Evolutionary conservation across 75 land plant genomes (phyloP), one percentile per base, ranked within the genome.

Genomic region (Isoetes taiwanensis): DNA sequence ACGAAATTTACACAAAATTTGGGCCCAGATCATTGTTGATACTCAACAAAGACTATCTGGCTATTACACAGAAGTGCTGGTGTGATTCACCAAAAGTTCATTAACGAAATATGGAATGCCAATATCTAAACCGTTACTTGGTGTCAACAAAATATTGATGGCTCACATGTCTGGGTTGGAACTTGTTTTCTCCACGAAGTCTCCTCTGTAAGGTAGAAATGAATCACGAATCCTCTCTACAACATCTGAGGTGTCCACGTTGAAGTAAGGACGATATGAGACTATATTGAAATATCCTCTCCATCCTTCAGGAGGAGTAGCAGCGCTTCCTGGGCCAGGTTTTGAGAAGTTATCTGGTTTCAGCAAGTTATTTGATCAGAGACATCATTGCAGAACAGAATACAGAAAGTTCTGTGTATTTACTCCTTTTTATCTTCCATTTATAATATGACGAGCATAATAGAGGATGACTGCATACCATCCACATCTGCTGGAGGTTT

Each of bases 211-310:
- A 3, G 96, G 96, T 58, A 89, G 63, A 37, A 94, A 80, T 23
- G 96, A 84, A 41, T 94, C 84, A 39, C 76, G 76, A 46, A 94
- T 78, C 61, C 99, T 85, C 17, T 82, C 96, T 58, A 94, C 37
- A 2, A 94, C 99, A 66, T 94, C 99, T 41, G 78, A 57, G 14
- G 99, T 94, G 54, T 94, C 99, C 43, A 94, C 90, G 69, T 94
- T 82, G 70, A 94, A 94, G 67, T 94, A 94, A 28, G 96, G 86
- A 62, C 75, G 78, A 70, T 90, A 94, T 2, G 84, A 62, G n/a
- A 75, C 62, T 30, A 89, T 63, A 20, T 76, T 66, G 57, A 94
- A 85, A 33, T 64, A 57, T 28, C 82, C 54, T 48, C 80, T 64
- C 96, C 90, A 88, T 31, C 99, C 99, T 62, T 63, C 3, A 11